Evolutionary conservation across 306 rosid species (phyloP).

Genomic region (Styphnolobium japonicum): DNA sequence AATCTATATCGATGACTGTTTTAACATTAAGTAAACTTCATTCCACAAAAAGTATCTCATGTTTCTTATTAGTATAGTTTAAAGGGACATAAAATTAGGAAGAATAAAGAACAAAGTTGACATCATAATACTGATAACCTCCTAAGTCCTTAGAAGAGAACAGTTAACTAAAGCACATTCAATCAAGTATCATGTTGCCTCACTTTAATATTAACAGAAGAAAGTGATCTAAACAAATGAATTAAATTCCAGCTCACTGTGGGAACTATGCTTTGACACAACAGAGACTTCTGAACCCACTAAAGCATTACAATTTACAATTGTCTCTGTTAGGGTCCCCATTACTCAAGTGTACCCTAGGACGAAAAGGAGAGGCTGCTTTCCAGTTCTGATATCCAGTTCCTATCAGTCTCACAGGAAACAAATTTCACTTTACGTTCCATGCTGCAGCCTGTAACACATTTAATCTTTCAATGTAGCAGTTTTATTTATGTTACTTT

Average conservation of each 20-base stretch:
- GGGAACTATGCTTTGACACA: neutral
- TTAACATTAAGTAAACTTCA: neutral
- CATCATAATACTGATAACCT: neutral
- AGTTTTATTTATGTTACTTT: neutral
- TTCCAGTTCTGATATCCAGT: too few species aligned
- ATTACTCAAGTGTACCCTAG: too few species aligned
- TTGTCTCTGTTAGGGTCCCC: too few species aligned
- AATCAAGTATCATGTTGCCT: neutral
- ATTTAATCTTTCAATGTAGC: too few species aligned
- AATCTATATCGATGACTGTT: neutral
- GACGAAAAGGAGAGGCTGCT: too few species aligned
- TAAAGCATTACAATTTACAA: neutral
- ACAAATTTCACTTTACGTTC: neutral
- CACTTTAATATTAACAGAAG: neutral
- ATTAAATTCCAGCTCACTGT: too few species aligned
- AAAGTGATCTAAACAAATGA: neutral
- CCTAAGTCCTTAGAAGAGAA: neutral
- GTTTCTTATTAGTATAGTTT: neutral
- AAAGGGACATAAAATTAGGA: neutral
- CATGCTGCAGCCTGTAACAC: neutral
- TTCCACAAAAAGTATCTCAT: neutral
- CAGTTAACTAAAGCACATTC: neutral
- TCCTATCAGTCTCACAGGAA: neutral
- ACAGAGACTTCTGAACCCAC: neutral
- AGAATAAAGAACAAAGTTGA: neutral